Percentiles rank a stretch among this genome's conserved stretches.
phyloP scores from a whole-genome alignment of 768 basidiomycete species.

The Daedaleopsis nitida region DNA sequence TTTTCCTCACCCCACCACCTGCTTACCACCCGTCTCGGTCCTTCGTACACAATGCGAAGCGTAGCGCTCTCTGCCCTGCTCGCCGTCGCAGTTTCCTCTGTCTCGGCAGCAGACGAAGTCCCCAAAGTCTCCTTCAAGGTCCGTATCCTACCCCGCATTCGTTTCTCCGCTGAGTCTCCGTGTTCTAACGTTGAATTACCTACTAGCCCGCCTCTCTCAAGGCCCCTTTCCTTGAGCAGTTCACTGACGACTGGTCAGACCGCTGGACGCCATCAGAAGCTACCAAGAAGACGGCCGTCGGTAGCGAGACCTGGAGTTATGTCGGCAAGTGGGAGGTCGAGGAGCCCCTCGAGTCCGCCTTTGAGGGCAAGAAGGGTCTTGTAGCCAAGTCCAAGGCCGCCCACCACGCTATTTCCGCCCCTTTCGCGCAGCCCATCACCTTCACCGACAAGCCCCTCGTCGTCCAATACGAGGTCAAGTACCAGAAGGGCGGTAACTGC shows the following conservation, averaged over 20 bases:
- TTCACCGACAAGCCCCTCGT: conserved; percentile 86
- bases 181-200: conserved; percentile 14
- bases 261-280: conserved; percentile 98
- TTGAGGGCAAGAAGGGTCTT: conserved; percentile 87
- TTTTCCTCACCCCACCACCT: conserved; percentile 26
- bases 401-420: conserved; percentile 97
- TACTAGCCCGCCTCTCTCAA: conserved; percentile 72
- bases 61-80: conserved; percentile 78
- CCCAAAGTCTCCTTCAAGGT: conserved; percentile 74
- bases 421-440: conserved; percentile 76
- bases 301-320: conserved; percentile 95
- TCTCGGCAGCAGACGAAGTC: conserved; percentile 57
- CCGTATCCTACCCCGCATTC: conserved; percentile 26
- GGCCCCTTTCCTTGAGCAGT: conserved; percentile 95
- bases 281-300: conserved; percentile 96
- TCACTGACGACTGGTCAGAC: conserved; percentile 85
- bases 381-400: conserved; percentile 97
- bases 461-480: conserved; percentile 98
- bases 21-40: conserved; percentile 50
- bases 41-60: conserved; percentile 87
- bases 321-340: conserved; percentile 98
- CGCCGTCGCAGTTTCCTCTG: conserved; percentile 66
- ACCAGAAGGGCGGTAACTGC: conserved; percentile 98
- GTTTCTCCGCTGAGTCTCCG: neutral
- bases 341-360: conserved; percentile 73